Base-by-base conservation (phyloP, 169 alveolate genomes). In the Plasmodium gaboni region DNA sequence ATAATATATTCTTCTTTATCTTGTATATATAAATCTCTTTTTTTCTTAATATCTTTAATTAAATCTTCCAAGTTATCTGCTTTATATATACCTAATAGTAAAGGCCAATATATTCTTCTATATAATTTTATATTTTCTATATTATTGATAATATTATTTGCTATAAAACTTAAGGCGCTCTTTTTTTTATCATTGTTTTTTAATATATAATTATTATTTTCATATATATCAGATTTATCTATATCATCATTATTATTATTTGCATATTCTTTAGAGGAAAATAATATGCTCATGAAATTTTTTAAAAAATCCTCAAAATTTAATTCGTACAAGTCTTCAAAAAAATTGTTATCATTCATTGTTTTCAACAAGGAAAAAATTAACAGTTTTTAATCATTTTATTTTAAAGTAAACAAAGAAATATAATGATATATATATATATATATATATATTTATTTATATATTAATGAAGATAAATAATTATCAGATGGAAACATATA, bases 221-320 rank as follows among this genome's bases (percentile, higher is more conserved):
- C 46, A 38, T 38, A 38, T 38, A 38, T 38, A 38, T 38, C 2
- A 12, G 53, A 10, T 19, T 24, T 19, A 44, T 10, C 17, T 71
- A 17, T n/a, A 24, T 17, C 28, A 7, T 73, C 38, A 4, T 61
- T 73, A 61, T 61, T 74, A 32, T 26, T 26, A 38, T 38, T 38
- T 38, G 10, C 46, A 38, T 38, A 38, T 38, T 38, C 19, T 15
- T 57, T 57, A 15, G 28, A 51, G 85, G 50, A 51, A 51, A 71
- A 71, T 71, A 71, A 71, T 42, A 74, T 63, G 46, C 6, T n/a
- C 7, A 53, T 53, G 19, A 61, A 61, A 61, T 24, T 46, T 44
- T 74, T 67, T 74, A 74, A 74, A 74, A 74, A 74, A 42, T 74
- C 88, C 73, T 74, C 88, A 74, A 74, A 74, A 19, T 74, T 12